These are phyloP conservation scores for Mycena venus DNA, from an alignment of 768 basidiomycete genomes.

Conservation along the genomic window DNA sequence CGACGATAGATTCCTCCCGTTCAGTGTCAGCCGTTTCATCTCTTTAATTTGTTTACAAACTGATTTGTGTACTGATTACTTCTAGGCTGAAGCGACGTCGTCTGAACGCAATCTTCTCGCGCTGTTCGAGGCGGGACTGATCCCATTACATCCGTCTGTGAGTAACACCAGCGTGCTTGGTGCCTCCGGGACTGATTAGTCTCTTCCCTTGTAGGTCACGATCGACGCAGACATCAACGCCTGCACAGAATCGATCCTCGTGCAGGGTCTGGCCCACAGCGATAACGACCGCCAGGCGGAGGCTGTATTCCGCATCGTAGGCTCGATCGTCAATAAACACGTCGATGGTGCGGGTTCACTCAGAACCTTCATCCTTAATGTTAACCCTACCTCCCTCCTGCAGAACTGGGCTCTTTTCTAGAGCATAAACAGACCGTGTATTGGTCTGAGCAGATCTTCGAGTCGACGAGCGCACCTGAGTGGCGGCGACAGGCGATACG, in stretches of 20 bases:
- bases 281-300: constrained; percentile 66
- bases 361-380: not conserved
- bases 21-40: constrained; percentile 56
- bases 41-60: not conserved
- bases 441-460: constrained; percentile 63
- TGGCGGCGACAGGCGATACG: constrained; percentile 65
- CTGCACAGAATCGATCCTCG: constrained; percentile 68
- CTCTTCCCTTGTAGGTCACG: too few species aligned
- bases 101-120: constrained; percentile 74
- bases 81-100: constrained; percentile 57
- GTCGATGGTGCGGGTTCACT: constrained; percentile 64
- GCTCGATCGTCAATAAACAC: constrained; percentile 85
- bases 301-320: constrained; percentile 68
- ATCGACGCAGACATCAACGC: constrained; percentile 56
- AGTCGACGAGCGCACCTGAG: constrained; percentile 44
- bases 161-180: constrained; percentile 31
- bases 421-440: constrained; percentile 57
- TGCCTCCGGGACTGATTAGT: too few species aligned
- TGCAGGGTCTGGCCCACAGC: constrained; percentile 69
- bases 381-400: not conserved
- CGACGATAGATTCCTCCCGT: constrained; percentile 70
- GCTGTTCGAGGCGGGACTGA: constrained; percentile 75
- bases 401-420: constrained; percentile 65
- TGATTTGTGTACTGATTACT: not conserved
- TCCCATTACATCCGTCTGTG: constrained; percentile 79